Evolutionary conservation across 495 filamentous ascomycete species (phyloP), one percentile per base, ranked within the genome.

Genomic region (Penicillium odoratum): DNA sequence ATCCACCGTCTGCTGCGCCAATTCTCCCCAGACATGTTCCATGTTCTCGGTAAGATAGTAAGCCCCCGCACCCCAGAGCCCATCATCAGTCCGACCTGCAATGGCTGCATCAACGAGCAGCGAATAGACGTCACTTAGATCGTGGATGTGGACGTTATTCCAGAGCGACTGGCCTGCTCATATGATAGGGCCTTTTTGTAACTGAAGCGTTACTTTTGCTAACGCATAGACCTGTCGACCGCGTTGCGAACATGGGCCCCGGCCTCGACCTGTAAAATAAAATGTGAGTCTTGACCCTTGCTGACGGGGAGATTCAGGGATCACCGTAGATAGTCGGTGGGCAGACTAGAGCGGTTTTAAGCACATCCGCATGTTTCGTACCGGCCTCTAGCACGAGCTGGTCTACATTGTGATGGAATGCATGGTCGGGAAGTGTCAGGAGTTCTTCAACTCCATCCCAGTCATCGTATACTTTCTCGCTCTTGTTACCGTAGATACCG

Each of bases 21-120:
- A 56, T 4, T 89, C 80, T 11, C 82, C 84, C 88, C 88, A 93
- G 46, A 71, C 68, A 64, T 88, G 84, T 63, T 85, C 75, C 7
- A 85, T 88, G 59, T 85, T 86, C 71, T 90, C 85, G 28, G 79
- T 75, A 55, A 91, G 83, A 70, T 86, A 92, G 71, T 93, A 92
- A 13, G 80, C 88, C 50, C 85, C 75, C 1, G 70, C 66, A 1
- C 85, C 88, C 83, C 88, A 96, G 9, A 88, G 78, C 38, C 86
- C 87, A 5, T 77, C 63, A 3, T 78, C 77, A 31, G 54, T 55
- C 9, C 77, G 80, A 28, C 76, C 77, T 11, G 68, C 60, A 7
- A 80, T 61, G 4, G 87, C 87, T 29, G 83, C 84, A 40, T 88
- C 83, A 9, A 86, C 82, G n/a, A 91, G 79, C 13, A 75, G 66